Percentiles rank a stretch among this genome's conserved stretches.
Evolutionary conservation across 306 rosid genomes (phyloP).

Genomic region (peach (Prunus persica)): DNA sequence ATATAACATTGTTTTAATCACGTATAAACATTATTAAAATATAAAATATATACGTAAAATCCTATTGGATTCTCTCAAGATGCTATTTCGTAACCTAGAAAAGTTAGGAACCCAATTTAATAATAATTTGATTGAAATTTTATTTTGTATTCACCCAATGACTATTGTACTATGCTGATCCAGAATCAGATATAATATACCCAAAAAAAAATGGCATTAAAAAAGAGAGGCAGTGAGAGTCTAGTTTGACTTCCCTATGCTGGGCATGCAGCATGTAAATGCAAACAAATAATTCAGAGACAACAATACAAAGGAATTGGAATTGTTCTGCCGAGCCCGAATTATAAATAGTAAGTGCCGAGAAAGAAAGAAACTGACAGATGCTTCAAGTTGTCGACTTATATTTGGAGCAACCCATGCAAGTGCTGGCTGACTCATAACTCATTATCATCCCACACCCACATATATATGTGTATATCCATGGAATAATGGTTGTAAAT

Average conservation of each 20-base stretch:
- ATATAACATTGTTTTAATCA: too few species aligned
- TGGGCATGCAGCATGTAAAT: not conserved
- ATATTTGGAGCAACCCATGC: not conserved
- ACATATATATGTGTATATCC: not conserved
- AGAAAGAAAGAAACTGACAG: not conserved
- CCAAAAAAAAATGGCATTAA: not conserved
- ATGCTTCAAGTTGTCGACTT: conserved; percentile 11
- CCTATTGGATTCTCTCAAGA: too few species aligned
- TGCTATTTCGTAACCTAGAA: not conserved
- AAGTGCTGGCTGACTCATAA: not conserved
- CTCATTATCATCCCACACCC: not conserved
- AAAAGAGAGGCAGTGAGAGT: not conserved
- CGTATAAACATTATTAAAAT: too few species aligned
- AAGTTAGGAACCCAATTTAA: not conserved
- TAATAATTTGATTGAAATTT: not conserved
- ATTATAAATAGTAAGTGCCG: not conserved
- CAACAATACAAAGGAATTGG: not conserved
- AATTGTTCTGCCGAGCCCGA: not conserved
- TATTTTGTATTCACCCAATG: not conserved
- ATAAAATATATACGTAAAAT: too few species aligned
- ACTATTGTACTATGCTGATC: not conserved
- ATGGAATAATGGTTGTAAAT: not conserved
- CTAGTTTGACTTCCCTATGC: not conserved
- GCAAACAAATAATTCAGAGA: not conserved
- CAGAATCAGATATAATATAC: not conserved